These are phyloP conservation scores for Chalciporus piperatoides DNA, from an alignment of 1,284 basidiomycete species.

Conservation along the genomic window DNA sequence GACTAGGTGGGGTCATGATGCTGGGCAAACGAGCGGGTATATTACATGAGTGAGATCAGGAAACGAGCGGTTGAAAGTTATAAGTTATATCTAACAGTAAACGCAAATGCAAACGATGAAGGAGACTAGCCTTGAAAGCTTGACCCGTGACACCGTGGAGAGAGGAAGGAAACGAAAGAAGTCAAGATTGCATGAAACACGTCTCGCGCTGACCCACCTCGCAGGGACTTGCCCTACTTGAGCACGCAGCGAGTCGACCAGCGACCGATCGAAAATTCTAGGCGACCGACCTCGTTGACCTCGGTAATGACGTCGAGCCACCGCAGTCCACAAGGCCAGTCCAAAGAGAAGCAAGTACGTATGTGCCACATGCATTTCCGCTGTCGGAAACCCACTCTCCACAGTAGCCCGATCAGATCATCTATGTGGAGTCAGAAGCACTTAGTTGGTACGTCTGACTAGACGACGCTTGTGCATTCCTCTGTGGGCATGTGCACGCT, in stretches of 20 bases:
- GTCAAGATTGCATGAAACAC: not conserved
- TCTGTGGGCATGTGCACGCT: slow-evolving; percentile 18
- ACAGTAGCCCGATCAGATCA: not conserved
- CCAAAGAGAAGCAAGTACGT: no score
- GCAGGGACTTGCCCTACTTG: slow-evolving; percentile 12
- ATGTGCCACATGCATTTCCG: not conserved
- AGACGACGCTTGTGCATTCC: slow-evolving; percentile 27
- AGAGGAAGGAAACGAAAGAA: not conserved
- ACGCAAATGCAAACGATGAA: not conserved
- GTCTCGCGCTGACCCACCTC: slow-evolving; percentile 6
- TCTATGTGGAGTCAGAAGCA: not conserved
- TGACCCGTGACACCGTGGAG: not conserved
- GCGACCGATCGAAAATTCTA: not conserved
- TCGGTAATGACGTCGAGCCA: slow-evolving; percentile 17
- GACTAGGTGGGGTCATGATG: not conserved
- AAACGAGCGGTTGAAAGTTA: slow-evolving; percentile 4
- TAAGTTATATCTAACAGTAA: slow-evolving; percentile 18
- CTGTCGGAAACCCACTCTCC: not conserved
- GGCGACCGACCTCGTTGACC: not conserved
- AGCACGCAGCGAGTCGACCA: not conserved
- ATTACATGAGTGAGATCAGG: slow-evolving; percentile 4
- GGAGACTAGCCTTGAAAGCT: no score
- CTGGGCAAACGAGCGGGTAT: slow-evolving; percentile 8
- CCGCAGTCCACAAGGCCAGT: slow-evolving; percentile 1
- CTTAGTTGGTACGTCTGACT: slow-evolving; percentile 19